phyloP scores from a whole-genome alignment of 1,284 basidiomycete genomes.

The Sporisorium iseilematis-ciliati region DNA sequence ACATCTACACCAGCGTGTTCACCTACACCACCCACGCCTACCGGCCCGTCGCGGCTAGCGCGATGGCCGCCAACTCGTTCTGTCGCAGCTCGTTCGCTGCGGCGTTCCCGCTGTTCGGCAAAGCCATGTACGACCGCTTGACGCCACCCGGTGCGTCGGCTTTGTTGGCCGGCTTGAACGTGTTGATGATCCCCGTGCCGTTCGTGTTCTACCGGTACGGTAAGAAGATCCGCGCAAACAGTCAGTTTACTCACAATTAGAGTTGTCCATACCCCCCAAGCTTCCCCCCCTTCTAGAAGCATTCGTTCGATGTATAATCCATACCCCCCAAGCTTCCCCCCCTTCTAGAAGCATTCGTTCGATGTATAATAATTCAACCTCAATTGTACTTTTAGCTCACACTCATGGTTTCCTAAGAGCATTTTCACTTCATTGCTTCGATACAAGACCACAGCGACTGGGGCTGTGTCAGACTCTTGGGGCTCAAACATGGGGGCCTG shows the following conservation, averaged over 20 bases:
- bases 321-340: neutral
- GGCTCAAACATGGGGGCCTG: no score
- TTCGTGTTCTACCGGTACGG: slow-evolving; percentile 57
- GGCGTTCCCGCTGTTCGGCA: slow-evolving; percentile 44
- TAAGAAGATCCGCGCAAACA: slow-evolving; percentile 45
- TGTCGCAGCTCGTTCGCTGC: slow-evolving; percentile 47
- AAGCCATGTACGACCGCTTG: slow-evolving; percentile 50
- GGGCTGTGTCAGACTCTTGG: no score
- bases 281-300: no score
- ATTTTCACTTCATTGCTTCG: no score
- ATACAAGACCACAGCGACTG: no score
- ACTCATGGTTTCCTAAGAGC: no score
- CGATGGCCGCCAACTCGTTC: slow-evolving; percentile 56
- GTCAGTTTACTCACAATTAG: slow-evolving; percentile 41
- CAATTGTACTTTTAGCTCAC: slow-evolving; percentile 18
- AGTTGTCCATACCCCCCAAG: neutral
- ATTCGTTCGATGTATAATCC: no score
- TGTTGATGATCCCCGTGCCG: slow-evolving; percentile 55
- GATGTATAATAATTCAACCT: neutral
- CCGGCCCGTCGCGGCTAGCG: slow-evolving; percentile 51
- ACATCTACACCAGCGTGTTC: slow-evolving; percentile 46
- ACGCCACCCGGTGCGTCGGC: slow-evolving; percentile 35
- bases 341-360: no score
- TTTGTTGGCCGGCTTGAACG: slow-evolving; percentile 46
- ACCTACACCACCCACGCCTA: slow-evolving; percentile 53